A percentile compares a stretch with the other conserved stretches of the same genome.
Conservation (phyloP, 305 asterid genomes). For the Salvia sclarea region DNA sequence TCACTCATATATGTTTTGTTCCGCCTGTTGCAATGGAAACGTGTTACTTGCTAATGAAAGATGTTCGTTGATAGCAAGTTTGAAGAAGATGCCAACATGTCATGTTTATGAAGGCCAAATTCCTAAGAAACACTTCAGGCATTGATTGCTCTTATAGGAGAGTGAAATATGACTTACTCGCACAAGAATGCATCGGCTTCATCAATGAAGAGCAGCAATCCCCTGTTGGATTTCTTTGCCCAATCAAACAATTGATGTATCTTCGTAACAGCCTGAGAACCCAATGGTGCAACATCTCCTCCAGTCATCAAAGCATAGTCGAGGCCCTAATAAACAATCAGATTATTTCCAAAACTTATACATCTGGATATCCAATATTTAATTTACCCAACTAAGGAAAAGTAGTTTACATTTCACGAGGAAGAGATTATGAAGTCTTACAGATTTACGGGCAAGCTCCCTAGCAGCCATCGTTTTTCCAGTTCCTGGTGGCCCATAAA, state of each 20-base stretch:
- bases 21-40: conserved; percentile 48
- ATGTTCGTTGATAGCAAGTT: neutral
- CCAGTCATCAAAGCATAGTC: conserved; percentile 99
- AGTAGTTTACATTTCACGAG: conserved; percentile 18
- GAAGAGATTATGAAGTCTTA: conserved; percentile 40
- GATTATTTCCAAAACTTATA: conserved; percentile 15
- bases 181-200: conserved; percentile 99
- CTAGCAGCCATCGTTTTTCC: conserved; percentile 99
- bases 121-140: neutral
- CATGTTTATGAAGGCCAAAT: neutral
- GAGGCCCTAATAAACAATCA: conserved; percentile 65
- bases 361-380: conserved; percentile 6
- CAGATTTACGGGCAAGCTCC: conserved; percentile 96
- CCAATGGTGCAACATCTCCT: conserved; percentile 97
- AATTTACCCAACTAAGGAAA: conserved; percentile 10
- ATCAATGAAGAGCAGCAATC: conserved; percentile 88
- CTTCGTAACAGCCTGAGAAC: conserved; percentile 97
- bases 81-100: neutral
- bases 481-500: conserved; percentile 98
- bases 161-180: conserved; percentile 66
- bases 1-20: conserved; percentile 89
- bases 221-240: conserved; percentile 91
- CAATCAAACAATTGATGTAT: conserved; percentile 95
- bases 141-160: neutral
- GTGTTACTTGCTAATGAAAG: conserved; percentile 15